phyloP scores from a whole-genome alignment of 441 rosid genomes.

The Arabidopsis lyrata region DNA sequence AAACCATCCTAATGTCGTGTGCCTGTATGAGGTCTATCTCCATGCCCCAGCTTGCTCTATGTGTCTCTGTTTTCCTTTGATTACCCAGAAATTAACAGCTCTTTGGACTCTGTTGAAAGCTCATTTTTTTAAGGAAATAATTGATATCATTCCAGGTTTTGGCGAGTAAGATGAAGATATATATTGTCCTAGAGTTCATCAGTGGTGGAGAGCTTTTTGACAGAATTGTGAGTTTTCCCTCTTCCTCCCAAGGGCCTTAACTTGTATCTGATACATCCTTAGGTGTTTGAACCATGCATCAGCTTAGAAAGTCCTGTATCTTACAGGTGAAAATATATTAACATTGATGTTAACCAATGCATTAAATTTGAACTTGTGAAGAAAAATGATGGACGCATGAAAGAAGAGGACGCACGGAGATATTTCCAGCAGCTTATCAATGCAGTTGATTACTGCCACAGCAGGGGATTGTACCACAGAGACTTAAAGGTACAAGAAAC shows the following conservation, averaged over 20 bases:
- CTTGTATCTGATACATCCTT: conserved; percentile 1
- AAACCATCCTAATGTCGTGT: conserved; percentile 90
- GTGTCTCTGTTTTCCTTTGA: conserved; percentile 7
- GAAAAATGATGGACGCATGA: conserved; percentile 83
- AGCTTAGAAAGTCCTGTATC: background rate
- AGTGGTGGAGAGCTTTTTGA: conserved; percentile 93
- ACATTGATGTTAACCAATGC: conserved; percentile 20
- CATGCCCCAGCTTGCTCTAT: background rate
- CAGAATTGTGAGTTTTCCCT: conserved; percentile 70
- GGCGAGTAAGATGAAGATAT: conserved; percentile 92
- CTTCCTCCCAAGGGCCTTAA: conserved; percentile 7
- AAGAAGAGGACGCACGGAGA: conserved; percentile 89
- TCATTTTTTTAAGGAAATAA: background rate
- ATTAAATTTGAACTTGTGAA: conserved; percentile 49
- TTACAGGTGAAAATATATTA: conserved; percentile 18
- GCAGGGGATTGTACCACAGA: conserved; percentile 79
- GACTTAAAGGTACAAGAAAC: conserved; percentile 68
- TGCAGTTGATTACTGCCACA: conserved; percentile 93
- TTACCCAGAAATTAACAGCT: background rate
- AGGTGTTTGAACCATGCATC: conserved; percentile 11
- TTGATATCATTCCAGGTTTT: conserved; percentile 63
- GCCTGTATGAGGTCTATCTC: conserved; percentile 82
- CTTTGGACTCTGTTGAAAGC: no score
- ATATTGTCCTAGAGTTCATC: conserved; percentile 75
- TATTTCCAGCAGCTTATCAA: conserved; percentile 93